A percentile compares a stretch with the other conserved stretches of the same genome.
These are phyloP conservation scores for Xylariaceae sp. DNA, from an alignment of 2,329 filamentous ascomycete genomes.

Conservation along the genomic window DNA sequence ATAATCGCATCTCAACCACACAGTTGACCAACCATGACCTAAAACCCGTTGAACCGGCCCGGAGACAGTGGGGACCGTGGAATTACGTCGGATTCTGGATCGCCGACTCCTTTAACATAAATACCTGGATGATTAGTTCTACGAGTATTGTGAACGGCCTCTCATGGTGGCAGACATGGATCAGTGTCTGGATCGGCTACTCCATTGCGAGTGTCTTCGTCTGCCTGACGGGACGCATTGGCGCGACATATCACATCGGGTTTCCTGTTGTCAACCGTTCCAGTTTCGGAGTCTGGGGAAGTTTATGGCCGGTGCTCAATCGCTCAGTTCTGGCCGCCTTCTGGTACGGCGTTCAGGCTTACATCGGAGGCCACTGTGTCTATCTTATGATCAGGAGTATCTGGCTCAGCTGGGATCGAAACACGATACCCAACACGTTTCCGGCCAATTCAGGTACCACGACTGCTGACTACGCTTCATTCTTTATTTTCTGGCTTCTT, in stretches of 20 bases:
- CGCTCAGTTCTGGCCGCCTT: constrained; percentile 80
- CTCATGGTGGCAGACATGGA: constrained; percentile 87
- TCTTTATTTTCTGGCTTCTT: constrained; percentile 80
- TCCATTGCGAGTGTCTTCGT: constrained; percentile 71
- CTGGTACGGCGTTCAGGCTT: constrained; percentile 82
- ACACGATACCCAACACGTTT: constrained; percentile 63
- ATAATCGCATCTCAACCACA: constrained; percentile 2
- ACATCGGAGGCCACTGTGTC: constrained; percentile 80
- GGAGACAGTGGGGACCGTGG: constrained; percentile 78
- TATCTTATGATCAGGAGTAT: constrained; percentile 85
- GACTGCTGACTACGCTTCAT: constrained; percentile 71
- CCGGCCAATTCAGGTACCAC: constrained; percentile 60
- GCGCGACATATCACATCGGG: constrained; percentile 80
- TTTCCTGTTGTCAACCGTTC: constrained; percentile 76
- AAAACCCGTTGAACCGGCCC: constrained; percentile 71
- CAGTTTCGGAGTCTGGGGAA: constrained; percentile 85
- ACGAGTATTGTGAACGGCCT: constrained; percentile 73
- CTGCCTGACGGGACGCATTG: constrained; percentile 73
- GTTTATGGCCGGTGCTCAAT: constrained; percentile 83
- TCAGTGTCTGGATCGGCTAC: constrained; percentile 87
- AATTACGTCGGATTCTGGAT: constrained; percentile 90
- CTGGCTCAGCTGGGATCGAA: constrained; percentile 62
- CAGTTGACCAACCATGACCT: constrained; percentile 77
- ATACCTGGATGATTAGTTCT: constrained; percentile 90
- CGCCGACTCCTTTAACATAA: constrained; percentile 81